phyloP scores from a whole-genome alignment of 352 stramenopile genomes.

The Globisporangium ultimum region DNA sequence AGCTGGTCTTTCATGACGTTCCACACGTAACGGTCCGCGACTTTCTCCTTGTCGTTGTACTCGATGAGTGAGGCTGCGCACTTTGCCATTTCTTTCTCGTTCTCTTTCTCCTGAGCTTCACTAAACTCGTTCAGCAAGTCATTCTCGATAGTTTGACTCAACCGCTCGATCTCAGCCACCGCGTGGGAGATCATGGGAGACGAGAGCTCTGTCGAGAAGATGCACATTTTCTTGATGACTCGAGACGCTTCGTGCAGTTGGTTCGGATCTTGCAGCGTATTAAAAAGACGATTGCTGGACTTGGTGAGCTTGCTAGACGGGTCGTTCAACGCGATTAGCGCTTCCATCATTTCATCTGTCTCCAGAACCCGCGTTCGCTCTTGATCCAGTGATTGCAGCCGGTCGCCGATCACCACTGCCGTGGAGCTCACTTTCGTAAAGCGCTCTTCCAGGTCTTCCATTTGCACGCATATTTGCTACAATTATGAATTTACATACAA shows the following conservation, averaged over 20 bases:
- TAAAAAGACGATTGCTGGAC: conserved; percentile 60
- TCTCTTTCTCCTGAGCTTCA: conserved; percentile 57
- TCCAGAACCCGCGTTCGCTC: conserved; percentile 66
- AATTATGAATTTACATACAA: conserved; percentile 36
- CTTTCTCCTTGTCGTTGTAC: conserved; percentile 82
- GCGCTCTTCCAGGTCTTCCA: conserved; percentile 82
- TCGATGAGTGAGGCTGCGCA: conserved; percentile 72
- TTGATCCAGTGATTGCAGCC: conserved; percentile 56
- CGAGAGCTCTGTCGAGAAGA: conserved; percentile 69
- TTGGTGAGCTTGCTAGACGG: conserved; percentile 44
- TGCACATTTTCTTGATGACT: conserved; percentile 72
- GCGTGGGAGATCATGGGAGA: conserved; percentile 51
- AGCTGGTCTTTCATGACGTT: conserved; percentile 79
- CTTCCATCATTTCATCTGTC: conserved; percentile 78
- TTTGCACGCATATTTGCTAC: conserved; percentile 69
- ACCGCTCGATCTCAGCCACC: conserved; percentile 63
- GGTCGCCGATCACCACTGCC: conserved; percentile 68
- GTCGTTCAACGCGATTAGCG: conserved; percentile 69
- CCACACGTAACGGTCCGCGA: conserved; percentile 80
- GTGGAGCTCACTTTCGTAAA: conserved; percentile 87
- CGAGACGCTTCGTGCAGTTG: conserved; percentile 65
- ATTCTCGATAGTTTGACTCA: conserved; percentile 76
- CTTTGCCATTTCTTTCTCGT: conserved; percentile 45
- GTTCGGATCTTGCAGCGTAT: conserved; percentile 62
- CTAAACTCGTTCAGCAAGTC: conserved; percentile 72